Evolutionary conservation across 768 basidiomycete species (phyloP), one percentile per base, ranked within the genome.

Genomic region (Nidula microcarpa): DNA sequence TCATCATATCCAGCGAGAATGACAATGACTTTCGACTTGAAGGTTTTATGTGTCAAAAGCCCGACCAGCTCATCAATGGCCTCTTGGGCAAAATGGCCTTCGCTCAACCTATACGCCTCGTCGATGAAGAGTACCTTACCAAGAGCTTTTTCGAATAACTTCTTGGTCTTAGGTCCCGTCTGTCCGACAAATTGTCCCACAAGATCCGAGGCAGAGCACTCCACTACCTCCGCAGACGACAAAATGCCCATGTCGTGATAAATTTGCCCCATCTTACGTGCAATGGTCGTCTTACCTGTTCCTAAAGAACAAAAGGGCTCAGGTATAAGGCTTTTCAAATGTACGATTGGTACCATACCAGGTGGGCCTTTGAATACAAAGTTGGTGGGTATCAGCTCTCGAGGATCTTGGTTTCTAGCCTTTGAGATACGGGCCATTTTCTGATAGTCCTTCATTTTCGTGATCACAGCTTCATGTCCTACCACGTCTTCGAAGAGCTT

Each of bases 61-160:
- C 77, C 78, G 7, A 88, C 87, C 30, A 89, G 62, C 57, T 89
- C 87, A 62, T 89, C 87, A 33, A 86, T 76, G 6, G 87, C 87
- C 63, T 89, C 87, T 61, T 85, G 74, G 1, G 85, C 84, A 56
- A 86, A 89, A 0, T 71, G 79, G 0, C 85, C 86, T 46, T 84
- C 73, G 6, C 73, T 64, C 10, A 89, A 71, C 23, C 85, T 72
- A 58, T 89, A 89, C 0, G 87, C 87, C 55, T 89, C 87, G 51
- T 88, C 87, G 49, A 88, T 74, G 68, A 89, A 88, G 0, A 88
- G 71, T 3, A 89, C 85, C 41, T 78, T 76, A 0, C 87, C 87
- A 0, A 86, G 72, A 0, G 84, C 87, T 61, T 80, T 83, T 45
- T 86, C 82, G 46, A 89, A 79, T 1, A 82, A 59, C 50, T 79